phyloP scores from a whole-genome alignment of 2,329 filamentous ascomycete species.

The Myriosclerotinia scirpicola region DNA sequence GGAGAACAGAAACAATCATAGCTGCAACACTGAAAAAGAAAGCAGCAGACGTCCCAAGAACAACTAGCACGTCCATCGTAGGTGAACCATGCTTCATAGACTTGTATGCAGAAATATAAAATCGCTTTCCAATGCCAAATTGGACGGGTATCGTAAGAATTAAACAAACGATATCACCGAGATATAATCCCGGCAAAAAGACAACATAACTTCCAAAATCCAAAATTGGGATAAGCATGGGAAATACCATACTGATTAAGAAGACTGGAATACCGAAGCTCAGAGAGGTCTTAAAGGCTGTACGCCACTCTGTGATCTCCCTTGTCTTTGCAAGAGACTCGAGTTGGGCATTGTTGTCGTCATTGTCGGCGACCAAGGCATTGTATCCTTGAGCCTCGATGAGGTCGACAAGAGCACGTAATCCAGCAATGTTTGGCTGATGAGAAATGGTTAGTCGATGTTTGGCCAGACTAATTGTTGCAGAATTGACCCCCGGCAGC shows the following conservation, averaged over 20 bases:
- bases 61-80: constrained; percentile 96
- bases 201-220: constrained; percentile 72
- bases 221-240: constrained; percentile 74
- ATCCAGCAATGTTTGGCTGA: constrained; percentile 68
- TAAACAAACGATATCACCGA: constrained; percentile 85
- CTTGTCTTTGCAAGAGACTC: constrained; percentile 95
- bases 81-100: constrained; percentile 86
- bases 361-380: constrained; percentile 82
- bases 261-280: constrained; percentile 89
- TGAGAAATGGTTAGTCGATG: constrained; percentile 74
- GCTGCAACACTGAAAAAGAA: constrained; percentile 93
- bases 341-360: constrained; percentile 95
- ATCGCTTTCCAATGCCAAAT: constrained; percentile 92
- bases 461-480: constrained; percentile 69
- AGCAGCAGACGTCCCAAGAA: constrained; percentile 88
- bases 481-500: constrained; percentile 71
- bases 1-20: constrained; percentile 78
- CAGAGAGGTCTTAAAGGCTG: constrained; percentile 74
- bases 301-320: constrained; percentile 91
- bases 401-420: constrained; percentile 77
- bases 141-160: constrained; percentile 87
- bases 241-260: constrained; percentile 87
- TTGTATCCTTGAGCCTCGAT: constrained; percentile 85
- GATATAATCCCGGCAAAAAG: constrained; percentile 72
- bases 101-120: constrained; percentile 91